Percentiles rank a stretch among this genome's conserved stretches.
Evolutionary conservation across 257 asterid genomes (phyloP).

Genomic region (Solanum chilense): DNA sequence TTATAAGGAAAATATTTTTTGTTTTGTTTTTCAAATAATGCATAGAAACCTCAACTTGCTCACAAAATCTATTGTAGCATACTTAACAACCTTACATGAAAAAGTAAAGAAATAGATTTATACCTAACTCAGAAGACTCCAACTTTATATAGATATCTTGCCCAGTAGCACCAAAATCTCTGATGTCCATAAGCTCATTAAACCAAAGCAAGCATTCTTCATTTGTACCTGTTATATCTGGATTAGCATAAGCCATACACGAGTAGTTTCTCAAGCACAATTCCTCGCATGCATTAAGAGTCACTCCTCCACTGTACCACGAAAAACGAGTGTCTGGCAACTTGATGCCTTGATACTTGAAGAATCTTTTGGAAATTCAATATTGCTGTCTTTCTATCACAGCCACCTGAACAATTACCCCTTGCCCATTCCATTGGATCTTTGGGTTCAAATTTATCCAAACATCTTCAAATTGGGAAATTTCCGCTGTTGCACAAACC

Average conservation of each 20-base stretch:
- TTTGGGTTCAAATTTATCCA: conserved; percentile 20
- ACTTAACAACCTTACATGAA: background rate
- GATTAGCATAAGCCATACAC: background rate
- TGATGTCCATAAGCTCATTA: background rate
- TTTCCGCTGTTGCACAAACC: conserved; percentile 12
- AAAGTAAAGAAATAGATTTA: background rate
- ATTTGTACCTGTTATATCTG: background rate
- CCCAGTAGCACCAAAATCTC: background rate
- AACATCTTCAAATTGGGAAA: conserved; percentile 15
- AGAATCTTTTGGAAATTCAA: conserved; percentile 3
- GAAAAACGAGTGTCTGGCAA: conserved; percentile 15
- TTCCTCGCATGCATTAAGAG: conserved; percentile 3
- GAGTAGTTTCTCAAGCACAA: background rate
- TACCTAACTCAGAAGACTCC: background rate
- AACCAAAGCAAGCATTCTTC: background rate
- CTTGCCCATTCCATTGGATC: background rate
- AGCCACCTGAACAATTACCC: conserved; percentile 20
- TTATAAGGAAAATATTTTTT: background rate
- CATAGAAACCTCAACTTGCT: background rate
- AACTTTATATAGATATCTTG: background rate
- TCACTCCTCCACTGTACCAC: background rate
- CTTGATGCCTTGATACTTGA: conserved; percentile 5
- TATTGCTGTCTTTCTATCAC: conserved; percentile 6
- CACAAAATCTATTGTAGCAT: background rate
- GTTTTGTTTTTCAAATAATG: background rate